Evolutionary conservation across 2,329 filamentous ascomycete genomes (phyloP).

Genomic region (Didymella segeticola): DNA sequence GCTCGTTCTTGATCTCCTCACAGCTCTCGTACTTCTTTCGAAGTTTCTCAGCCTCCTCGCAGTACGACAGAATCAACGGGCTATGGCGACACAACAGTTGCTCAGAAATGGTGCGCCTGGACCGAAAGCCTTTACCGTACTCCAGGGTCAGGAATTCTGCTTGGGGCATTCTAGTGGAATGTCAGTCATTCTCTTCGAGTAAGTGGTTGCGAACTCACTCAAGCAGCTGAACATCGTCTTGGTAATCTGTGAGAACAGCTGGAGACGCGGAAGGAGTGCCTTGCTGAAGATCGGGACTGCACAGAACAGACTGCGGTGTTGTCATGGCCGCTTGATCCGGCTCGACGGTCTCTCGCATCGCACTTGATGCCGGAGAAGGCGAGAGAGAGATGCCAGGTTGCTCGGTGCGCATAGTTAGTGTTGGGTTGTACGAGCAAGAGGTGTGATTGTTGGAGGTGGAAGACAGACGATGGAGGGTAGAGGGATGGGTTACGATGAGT

Average conservation of each 20-base stretch:
- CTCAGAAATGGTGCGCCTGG: conserved; percentile 17
- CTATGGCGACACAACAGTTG: conserved; percentile 24
- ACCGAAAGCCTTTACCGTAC: conserved; percentile 16
- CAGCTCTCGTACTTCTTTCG: conserved; percentile 2
- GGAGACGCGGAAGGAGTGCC: too few species aligned
- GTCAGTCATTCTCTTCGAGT: too few species aligned
- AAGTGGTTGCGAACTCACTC: too few species aligned
- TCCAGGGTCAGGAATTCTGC: conserved; percentile 22
- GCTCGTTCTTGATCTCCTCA: background rate
- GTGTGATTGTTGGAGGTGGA: too few species aligned
- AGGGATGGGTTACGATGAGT: too few species aligned
- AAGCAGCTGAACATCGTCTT: too few species aligned
- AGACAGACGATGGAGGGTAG: too few species aligned
- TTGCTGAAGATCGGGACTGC: too few species aligned
- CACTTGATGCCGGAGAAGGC: background rate
- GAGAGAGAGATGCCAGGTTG: background rate
- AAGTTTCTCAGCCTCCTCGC: conserved; percentile 2
- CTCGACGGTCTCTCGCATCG: background rate
- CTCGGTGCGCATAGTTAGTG: too few species aligned
- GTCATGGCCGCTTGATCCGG: background rate
- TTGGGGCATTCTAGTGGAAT: too few species aligned
- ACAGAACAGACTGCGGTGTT: background rate
- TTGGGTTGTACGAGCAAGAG: too few species aligned
- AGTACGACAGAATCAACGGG: background rate
- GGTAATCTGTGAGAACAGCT: too few species aligned